Percentiles rank a stretch among this genome's conserved stretches.
Conservation (phyloP, 768 basidiomycete genomes). For the Mycena vulgaris region DNA sequence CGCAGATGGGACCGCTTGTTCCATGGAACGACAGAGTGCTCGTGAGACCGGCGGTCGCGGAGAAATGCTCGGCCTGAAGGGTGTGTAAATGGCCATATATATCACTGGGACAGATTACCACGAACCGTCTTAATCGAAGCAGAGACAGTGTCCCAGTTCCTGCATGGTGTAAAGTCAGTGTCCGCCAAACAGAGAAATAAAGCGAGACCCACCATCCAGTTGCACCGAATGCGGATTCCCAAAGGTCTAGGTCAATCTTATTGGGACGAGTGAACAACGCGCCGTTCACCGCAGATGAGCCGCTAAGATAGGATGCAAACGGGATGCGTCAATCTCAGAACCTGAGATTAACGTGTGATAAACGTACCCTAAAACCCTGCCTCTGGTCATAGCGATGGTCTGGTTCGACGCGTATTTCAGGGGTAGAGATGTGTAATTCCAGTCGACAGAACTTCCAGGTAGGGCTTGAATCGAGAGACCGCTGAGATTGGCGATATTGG, state of each 20-base stretch:
- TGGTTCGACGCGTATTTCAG: constrained; percentile 20
- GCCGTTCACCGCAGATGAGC: constrained; percentile 22
- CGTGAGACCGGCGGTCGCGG: constrained; percentile 9
- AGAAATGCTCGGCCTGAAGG: constrained; percentile 18
- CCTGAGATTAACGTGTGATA: not conserved
- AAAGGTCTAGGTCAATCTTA: constrained; percentile 13
- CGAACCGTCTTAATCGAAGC: constrained; percentile 12
- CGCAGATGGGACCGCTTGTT: constrained; percentile 11
- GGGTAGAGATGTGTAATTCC: constrained; percentile 14
- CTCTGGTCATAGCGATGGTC: constrained; percentile 2
- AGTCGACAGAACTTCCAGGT: constrained; percentile 18
- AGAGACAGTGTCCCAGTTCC: constrained; percentile 19
- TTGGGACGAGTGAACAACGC: constrained; percentile 16
- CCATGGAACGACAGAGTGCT: constrained; percentile 14
- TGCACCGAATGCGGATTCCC: constrained; percentile 13
- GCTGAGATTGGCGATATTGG: constrained; percentile 17
- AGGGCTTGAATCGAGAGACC: constrained; percentile 13
- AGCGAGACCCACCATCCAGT: constrained; percentile 16
- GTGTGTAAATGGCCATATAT: constrained; percentile 1
- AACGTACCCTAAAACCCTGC: constrained; percentile 19
- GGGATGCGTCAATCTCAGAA: not conserved
- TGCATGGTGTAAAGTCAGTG: constrained; percentile 5
- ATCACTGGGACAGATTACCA: constrained; percentile 1
- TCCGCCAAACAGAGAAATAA: not conserved
- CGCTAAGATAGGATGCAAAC: too few relatives aligned